Evolutionary conservation across 1,284 basidiomycete genomes (phyloP).

Genomic region (Schizophyllum commune): DNA sequence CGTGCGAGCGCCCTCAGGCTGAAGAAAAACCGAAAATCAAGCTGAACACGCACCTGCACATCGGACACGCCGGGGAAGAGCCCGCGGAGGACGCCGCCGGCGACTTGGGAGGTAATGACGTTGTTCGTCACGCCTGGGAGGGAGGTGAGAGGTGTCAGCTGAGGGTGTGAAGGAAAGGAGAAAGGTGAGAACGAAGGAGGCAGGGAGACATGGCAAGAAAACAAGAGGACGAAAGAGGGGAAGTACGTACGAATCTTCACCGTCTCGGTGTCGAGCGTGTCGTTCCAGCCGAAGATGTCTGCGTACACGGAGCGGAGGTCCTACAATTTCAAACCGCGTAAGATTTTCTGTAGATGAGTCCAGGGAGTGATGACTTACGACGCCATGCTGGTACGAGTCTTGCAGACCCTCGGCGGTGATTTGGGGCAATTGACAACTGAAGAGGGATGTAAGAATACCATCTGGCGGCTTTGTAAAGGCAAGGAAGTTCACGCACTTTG

Average conservation of each 20-base stretch:
- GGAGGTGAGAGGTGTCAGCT: neutral
- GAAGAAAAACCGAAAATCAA: no score
- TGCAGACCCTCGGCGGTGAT: slow-evolving; percentile 33
- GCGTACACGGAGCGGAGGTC: slow-evolving; percentile 37
- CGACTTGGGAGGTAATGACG: slow-evolving; percentile 40
- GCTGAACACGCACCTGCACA: slow-evolving; percentile 22
- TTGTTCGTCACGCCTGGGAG: slow-evolving; percentile 38
- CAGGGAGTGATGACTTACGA: slow-evolving; percentile 18
- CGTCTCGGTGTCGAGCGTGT: slow-evolving; percentile 21
- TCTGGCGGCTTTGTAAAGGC: no score
- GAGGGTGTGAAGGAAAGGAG: neutral
- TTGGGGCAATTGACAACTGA: slow-evolving; percentile 42
- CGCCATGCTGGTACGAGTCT: slow-evolving; percentile 33
- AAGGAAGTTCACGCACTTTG: no score
- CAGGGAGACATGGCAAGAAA: no score
- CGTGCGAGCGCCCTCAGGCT: no score
- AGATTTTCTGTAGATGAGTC: neutral
- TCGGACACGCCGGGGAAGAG: slow-evolving; percentile 30
- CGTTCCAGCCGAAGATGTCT: slow-evolving; percentile 24
- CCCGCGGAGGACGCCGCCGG: slow-evolving; percentile 35
- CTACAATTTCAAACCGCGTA: slow-evolving; percentile 10
- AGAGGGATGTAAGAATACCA: no score
- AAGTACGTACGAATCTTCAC: slow-evolving; percentile 23
- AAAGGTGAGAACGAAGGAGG: no score
- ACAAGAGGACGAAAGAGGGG: neutral